Percentiles rank a stretch among this genome's conserved stretches.
Conservation (phyloP, 139 green algal species). For the Yamagishiella unicocca region DNA sequence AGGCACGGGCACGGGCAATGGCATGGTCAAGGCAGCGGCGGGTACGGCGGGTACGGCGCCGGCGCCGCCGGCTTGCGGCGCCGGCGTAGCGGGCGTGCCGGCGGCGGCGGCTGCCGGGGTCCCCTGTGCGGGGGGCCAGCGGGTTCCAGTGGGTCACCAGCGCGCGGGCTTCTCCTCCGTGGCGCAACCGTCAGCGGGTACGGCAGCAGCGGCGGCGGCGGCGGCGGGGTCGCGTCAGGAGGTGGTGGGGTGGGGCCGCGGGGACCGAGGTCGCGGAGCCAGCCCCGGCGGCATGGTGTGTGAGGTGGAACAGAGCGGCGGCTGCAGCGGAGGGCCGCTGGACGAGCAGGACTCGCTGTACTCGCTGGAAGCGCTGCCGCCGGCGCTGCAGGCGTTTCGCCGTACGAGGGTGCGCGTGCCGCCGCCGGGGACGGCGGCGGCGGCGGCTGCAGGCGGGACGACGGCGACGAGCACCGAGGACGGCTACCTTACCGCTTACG, state of each 20-base stretch:
- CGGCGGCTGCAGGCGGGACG: background rate
- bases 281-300: background rate
- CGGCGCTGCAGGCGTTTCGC: slow-evolving; percentile 31
- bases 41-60: background rate
- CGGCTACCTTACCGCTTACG: too few species aligned
- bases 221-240: background rate
- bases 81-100: background rate
- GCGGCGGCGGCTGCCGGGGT: background rate
- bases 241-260: background rate
- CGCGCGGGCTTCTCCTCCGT: background rate
- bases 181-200: too few species aligned
- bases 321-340: background rate
- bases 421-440: background rate
- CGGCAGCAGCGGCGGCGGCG: background rate
- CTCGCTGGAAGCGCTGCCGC: slow-evolving; percentile 35
- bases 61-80: background rate
- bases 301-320: background rate
- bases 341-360: slow-evolving; percentile 42
- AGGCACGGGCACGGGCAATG: background rate
- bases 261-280: background rate
- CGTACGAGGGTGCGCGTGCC: background rate
- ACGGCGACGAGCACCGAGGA: too few species aligned
- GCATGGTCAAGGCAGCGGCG: background rate
- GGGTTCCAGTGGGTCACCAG: too few species aligned
- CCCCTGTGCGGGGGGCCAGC: too few species aligned